These are phyloP conservation scores for Cytospora piceae DNA, from an alignment of 2,329 filamentous ascomycete genomes.

Conservation along the genomic window DNA sequence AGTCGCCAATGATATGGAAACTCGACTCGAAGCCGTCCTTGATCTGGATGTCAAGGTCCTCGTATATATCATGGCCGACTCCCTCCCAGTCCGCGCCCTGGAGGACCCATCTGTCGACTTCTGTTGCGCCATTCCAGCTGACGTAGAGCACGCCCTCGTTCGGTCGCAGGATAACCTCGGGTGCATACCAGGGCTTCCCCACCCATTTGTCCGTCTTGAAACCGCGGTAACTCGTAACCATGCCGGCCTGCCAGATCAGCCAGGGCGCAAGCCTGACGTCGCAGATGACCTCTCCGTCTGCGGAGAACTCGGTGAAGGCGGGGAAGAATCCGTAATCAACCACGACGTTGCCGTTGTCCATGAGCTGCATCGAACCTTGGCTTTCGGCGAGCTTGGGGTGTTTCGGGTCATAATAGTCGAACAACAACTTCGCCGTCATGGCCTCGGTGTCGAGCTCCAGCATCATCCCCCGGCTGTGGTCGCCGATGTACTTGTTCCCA, in stretches of 20 bases:
- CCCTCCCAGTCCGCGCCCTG: constrained; percentile 28
- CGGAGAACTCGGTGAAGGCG: constrained; percentile 27
- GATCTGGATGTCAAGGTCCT: constrained; percentile 20
- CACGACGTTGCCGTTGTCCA: constrained; percentile 22
- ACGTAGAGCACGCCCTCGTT: constrained; percentile 28
- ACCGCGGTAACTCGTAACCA: constrained; percentile 32
- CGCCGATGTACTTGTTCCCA: constrained; percentile 33
- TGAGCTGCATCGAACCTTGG: constrained; percentile 27
- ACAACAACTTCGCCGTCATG: constrained; percentile 39
- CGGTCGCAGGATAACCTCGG: constrained; percentile 17
- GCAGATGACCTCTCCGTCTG: constrained; percentile 30
- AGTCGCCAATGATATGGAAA: constrained; percentile 21
- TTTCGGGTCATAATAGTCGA: constrained; percentile 39
- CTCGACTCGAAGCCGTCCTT: constrained; percentile 30
- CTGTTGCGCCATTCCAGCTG: constrained; percentile 33
- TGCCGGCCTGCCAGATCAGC: constrained; percentile 26
- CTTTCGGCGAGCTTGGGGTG: constrained; percentile 23
- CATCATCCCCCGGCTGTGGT: constrained; percentile 40
- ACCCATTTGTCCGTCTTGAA: constrained; percentile 31
- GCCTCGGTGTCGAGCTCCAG: constrained; percentile 37
- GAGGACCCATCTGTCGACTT: constrained; percentile 30
- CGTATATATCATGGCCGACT: constrained; percentile 8
- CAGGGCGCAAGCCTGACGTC: constrained; percentile 31
- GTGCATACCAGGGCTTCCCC: constrained; percentile 26
- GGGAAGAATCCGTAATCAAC: constrained; percentile 32